phyloP scores from a whole-genome alignment of 345 rosid species.

The Euphorbia peplus region DNA sequence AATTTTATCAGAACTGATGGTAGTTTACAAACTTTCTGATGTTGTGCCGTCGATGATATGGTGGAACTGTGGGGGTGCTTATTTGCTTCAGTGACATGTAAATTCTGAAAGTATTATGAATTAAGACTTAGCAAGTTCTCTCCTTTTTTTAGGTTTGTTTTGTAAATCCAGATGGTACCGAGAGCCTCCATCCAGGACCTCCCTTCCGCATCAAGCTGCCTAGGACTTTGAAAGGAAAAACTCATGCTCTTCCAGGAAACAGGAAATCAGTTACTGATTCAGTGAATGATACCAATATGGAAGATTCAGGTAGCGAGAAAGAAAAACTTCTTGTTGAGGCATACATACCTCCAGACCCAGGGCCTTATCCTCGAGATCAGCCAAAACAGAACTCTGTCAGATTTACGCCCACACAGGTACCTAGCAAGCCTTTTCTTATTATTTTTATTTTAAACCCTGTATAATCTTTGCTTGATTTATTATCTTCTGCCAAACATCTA shows the following conservation, averaged over 20 bases:
- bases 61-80: background rate
- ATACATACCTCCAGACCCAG: conserved; percentile 89
- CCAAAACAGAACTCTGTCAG: conserved; percentile 92
- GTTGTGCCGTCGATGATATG: background rate
- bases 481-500: background rate
- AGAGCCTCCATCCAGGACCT: conserved; percentile 66
- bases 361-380: conserved; percentile 99
- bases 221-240: conserved; percentile 55
- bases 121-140: conserved; percentile 7
- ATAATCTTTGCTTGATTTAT: too few relatives aligned
- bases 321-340: conserved; percentile 85
- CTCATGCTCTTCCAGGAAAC: conserved; percentile 78
- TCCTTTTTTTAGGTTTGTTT: conserved; percentile 56
- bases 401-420: conserved; percentile 94
- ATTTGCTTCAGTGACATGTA: background rate
- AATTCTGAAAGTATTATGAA: background rate
- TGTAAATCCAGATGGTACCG: conserved; percentile 59
- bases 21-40: background rate
- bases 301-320: conserved; percentile 45
- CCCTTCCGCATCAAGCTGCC: conserved; percentile 84
- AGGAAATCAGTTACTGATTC: conserved; percentile 45
- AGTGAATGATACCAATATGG: conserved; percentile 44
- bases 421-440: background rate
- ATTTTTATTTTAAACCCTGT: too few relatives aligned
- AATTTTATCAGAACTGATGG: background rate